Evolutionary conservation across 495 filamentous ascomycete genomes (phyloP).

Genomic region (Neurospora cerealis): DNA sequence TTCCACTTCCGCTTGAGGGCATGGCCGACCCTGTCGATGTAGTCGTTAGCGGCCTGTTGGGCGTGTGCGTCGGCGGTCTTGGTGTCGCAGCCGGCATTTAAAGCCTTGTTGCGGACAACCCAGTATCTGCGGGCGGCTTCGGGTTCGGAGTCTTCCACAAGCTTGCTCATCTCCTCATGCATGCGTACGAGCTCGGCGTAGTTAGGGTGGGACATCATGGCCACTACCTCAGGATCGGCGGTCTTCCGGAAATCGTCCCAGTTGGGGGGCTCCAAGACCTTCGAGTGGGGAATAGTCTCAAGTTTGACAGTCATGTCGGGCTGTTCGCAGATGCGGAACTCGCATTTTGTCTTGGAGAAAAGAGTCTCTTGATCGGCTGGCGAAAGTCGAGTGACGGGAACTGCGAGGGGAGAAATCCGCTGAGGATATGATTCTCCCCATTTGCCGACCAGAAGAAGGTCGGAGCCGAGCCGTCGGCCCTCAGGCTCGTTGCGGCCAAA

Average conservation of each 20-base stretch:
- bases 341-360: constrained; percentile 4
- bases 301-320: constrained; percentile 9
- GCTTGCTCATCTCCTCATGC: neutral
- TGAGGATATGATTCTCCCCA: constrained; percentile 6
- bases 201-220: constrained; percentile 5
- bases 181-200: constrained; percentile 1
- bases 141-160: neutral
- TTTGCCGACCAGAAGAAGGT: constrained; percentile 14
- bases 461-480: constrained; percentile 14
- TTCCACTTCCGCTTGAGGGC: neutral
- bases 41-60: neutral
- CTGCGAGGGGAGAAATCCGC: neutral
- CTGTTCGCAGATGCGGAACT: constrained; percentile 7
- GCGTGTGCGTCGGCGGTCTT: neutral
- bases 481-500: constrained; percentile 12
- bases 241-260: neutral
- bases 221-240: constrained; percentile 10
- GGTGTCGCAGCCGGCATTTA: neutral
- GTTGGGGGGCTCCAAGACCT: neutral
- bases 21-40: neutral
- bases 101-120: neutral
- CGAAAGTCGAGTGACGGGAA: constrained; percentile 14
- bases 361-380: constrained; percentile 9
- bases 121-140: neutral
- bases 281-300: neutral